Evolutionary conservation across 2,329 filamentous ascomycete species (phyloP).

Genomic region (Trichoderma oligosporum): DNA sequence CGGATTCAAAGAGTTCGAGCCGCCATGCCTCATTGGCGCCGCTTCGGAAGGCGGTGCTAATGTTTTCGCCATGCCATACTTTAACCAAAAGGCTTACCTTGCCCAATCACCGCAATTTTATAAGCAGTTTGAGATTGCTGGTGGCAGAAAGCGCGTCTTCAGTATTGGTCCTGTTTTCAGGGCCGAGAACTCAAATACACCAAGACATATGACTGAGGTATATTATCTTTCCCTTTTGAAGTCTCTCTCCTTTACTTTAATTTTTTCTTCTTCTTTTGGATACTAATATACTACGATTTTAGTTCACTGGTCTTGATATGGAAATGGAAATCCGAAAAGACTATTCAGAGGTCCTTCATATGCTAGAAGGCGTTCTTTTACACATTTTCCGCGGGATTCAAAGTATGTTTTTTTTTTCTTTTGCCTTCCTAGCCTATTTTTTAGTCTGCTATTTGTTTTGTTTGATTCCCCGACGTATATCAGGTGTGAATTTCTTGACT

Average conservation of each 20-base stretch:
- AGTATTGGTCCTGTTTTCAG: constrained; percentile 78
- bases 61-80: constrained; percentile 88
- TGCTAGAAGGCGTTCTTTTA: constrained; percentile 71
- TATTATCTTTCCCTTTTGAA: no score
- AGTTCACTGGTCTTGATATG: constrained; percentile 83
- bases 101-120: constrained; percentile 82
- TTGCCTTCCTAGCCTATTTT: background rate
- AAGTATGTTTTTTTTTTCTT: constrained; percentile 27
- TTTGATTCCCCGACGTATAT: no score
- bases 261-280: background rate
- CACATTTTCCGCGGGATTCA: constrained; percentile 66
- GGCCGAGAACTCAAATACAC: constrained; percentile 82
- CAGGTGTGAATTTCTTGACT: background rate
- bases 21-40: constrained; percentile 82
- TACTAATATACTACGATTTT: background rate
- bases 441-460: no score
- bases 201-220: constrained; percentile 76
- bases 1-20: constrained; percentile 80
- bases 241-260: background rate
- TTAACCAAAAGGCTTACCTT: constrained; percentile 75
- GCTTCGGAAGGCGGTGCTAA: constrained; percentile 90
- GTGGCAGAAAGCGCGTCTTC: constrained; percentile 72
- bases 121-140: constrained; percentile 82
- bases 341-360: constrained; percentile 70
- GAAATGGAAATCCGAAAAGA: constrained; percentile 82